A percentile compares a stretch with the other conserved stretches of the same genome.
phyloP scores from a whole-genome alignment of 768 basidiomycete species.

The Saitozyma sp. region DNA sequence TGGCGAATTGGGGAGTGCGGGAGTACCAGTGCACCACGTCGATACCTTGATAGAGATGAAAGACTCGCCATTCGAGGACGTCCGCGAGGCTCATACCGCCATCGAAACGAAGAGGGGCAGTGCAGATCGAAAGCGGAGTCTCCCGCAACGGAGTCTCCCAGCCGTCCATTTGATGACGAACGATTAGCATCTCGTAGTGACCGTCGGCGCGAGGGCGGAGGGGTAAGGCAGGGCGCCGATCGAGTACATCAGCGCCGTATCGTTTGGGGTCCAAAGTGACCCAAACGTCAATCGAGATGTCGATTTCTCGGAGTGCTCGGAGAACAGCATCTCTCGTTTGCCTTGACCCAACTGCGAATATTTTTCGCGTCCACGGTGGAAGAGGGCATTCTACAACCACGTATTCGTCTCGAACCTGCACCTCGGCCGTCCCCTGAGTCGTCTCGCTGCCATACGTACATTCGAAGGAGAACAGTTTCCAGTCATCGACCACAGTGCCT shows the following conservation, averaged over 20 bases:
- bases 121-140: conserved; percentile 4
- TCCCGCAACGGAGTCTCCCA: not conserved
- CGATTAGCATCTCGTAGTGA: not conserved
- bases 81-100: not conserved
- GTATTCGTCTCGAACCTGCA: conserved; percentile 10
- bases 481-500: too few species aligned
- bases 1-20: conserved; percentile 1
- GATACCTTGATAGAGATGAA: conserved; percentile 16
- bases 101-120: conserved; percentile 1
- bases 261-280: not conserved
- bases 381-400: conserved; percentile 7
- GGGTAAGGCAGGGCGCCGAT: too few species aligned
- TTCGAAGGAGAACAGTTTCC: not conserved
- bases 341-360: not conserved
- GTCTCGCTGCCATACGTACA: not conserved
- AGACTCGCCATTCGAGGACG: conserved; percentile 13
- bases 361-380: conserved; percentile 6
- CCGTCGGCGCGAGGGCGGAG: not conserved
- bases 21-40: conserved; percentile 12
- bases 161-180: not conserved
- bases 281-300: not conserved
- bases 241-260: too few species aligned
- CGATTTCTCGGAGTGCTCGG: not conserved
- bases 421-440: not conserved
- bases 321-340: not conserved